Evolutionary conservation across 2,329 filamentous ascomycete genomes (phyloP).

Genomic region (Elsinoe batatas): DNA sequence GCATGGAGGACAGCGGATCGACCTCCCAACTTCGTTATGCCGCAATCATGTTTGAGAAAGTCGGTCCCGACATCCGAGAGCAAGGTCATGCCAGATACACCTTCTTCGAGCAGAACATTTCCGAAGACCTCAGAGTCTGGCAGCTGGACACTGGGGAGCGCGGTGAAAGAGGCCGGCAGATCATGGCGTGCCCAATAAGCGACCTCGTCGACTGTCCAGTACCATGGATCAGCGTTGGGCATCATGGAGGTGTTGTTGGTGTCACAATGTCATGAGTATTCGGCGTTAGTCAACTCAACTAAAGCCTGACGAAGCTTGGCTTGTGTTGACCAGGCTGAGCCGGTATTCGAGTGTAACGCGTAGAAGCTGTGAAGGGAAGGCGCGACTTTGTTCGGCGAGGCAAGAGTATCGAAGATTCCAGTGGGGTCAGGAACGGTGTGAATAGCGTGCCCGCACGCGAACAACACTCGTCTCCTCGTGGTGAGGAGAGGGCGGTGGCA

Average conservation of each 20-base stretch:
- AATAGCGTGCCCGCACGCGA: too few species aligned
- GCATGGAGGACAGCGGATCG: slow-evolving; percentile 48
- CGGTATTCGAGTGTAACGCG: too few species aligned
- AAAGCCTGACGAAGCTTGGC: too few species aligned
- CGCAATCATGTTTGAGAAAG: slow-evolving; percentile 46
- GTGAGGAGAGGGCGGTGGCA: too few species aligned
- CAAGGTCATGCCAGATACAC: slow-evolving; percentile 56
- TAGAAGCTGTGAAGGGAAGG: too few species aligned
- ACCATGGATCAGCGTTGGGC: slow-evolving; percentile 51
- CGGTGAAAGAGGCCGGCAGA: slow-evolving; percentile 10
- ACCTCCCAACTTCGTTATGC: slow-evolving; percentile 48
- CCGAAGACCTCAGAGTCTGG: slow-evolving; percentile 48
- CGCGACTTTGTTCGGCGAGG: too few species aligned
- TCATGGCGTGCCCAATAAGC: slow-evolving; percentile 53
- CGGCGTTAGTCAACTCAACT: too few species aligned
- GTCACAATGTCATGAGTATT: too few species aligned
- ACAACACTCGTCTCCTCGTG: too few species aligned
- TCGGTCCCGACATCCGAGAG: slow-evolving; percentile 46
- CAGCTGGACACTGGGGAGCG: slow-evolving; percentile 24
- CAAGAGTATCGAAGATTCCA: too few species aligned
- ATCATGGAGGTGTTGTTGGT: background rate
- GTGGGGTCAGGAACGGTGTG: too few species aligned
- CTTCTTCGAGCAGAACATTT: slow-evolving; percentile 47
- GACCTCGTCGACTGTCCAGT: slow-evolving; percentile 61
- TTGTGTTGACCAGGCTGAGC: too few species aligned